Percentiles rank a stretch among this genome's conserved stretches.
These are phyloP conservation scores for Eragrostis tef DNA, from an alignment of 202 grass and related monocot genomes.

Conservation along the genomic window DNA sequence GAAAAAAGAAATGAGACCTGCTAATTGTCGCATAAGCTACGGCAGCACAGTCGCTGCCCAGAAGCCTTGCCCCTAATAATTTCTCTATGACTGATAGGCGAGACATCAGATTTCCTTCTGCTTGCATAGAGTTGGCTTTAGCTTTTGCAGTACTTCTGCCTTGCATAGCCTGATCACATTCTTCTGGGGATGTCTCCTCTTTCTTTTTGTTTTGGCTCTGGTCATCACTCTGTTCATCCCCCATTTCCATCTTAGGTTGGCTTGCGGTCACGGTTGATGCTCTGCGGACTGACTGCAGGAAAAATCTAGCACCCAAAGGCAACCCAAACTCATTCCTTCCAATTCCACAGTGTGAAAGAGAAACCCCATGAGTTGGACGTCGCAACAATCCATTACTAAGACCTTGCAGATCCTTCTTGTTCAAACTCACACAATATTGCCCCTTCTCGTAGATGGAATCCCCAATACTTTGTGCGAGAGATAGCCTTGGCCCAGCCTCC, in stretches of 20 bases:
- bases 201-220: conserved; percentile 66
- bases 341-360: conserved; percentile 40
- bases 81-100: conserved; percentile 61
- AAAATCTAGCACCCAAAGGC: conserved; percentile 66
- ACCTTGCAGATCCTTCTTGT: conserved; percentile 53
- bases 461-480: conserved; percentile 42
- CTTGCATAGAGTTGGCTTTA: conserved; percentile 81
- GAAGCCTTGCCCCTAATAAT: conserved; percentile 81
- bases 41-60: conserved; percentile 80
- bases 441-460: conserved; percentile 53
- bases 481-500: conserved; percentile 46
- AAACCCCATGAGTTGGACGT: conserved; percentile 47
- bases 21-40: conserved; percentile 87
- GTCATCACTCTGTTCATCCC: conserved; percentile 67
- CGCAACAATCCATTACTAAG: conserved; percentile 45
- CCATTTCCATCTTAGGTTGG: conserved; percentile 54
- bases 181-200: conserved; percentile 83
- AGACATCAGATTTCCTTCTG: conserved; percentile 64
- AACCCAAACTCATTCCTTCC: conserved; percentile 61
- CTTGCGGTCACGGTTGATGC: conserved; percentile 65
- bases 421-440: conserved; percentile 47
- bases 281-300: conserved; percentile 60
- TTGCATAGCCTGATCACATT: conserved; percentile 97
- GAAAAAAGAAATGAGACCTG: conserved; percentile 64
- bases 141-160: conserved; percentile 86